phyloP scores from a whole-genome alignment of 441 rosid species.

The Arabidopsis hybrid region DNA sequence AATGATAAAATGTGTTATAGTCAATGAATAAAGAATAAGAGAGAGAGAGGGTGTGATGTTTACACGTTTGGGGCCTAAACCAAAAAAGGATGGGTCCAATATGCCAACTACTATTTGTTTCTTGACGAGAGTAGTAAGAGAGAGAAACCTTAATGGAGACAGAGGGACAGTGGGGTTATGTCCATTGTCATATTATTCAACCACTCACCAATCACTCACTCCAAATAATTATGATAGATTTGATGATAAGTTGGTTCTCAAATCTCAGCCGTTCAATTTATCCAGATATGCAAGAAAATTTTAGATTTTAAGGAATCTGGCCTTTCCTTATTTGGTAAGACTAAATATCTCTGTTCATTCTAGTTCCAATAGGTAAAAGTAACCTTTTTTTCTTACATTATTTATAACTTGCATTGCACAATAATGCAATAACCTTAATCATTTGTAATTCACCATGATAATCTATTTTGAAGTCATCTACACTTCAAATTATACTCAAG shows the following conservation, averaged over 20 bases:
- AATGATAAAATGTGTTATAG: slow-evolving; percentile 20
- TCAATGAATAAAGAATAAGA: slow-evolving; percentile 37
- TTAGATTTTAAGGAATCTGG: slow-evolving; percentile 40
- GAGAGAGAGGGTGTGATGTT: slow-evolving; percentile 37
- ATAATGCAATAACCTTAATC: slow-evolving; percentile 17
- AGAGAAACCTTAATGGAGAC: slow-evolving; percentile 48
- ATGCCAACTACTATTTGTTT: slow-evolving; percentile 41
- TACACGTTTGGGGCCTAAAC: slow-evolving; percentile 40
- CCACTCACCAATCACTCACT: slow-evolving; percentile 36
- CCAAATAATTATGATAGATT: slow-evolving; percentile 34
- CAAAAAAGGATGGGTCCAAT: slow-evolving; percentile 35
- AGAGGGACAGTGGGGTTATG: slow-evolving; percentile 43
- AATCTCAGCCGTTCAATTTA: slow-evolving; percentile 36
- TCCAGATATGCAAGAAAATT: slow-evolving; percentile 3
- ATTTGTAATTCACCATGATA: background rate
- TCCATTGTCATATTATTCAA: slow-evolving; percentile 44
- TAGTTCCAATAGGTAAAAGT: slow-evolving; percentile 21
- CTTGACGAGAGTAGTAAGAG: slow-evolving; percentile 16
- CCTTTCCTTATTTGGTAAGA: slow-evolving; percentile 47
- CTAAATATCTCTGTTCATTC: slow-evolving; percentile 2
- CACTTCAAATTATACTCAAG: background rate
- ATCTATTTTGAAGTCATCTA: slow-evolving; percentile 12
- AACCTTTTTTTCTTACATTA: slow-evolving; percentile 10
- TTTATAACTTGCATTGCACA: slow-evolving; percentile 35
- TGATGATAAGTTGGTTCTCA: slow-evolving; percentile 23